Percentiles rank a stretch among this genome's conserved stretches.
phyloP scores from a whole-genome alignment of 768 basidiomycete genomes.

The Trametes cinnabarina region DNA sequence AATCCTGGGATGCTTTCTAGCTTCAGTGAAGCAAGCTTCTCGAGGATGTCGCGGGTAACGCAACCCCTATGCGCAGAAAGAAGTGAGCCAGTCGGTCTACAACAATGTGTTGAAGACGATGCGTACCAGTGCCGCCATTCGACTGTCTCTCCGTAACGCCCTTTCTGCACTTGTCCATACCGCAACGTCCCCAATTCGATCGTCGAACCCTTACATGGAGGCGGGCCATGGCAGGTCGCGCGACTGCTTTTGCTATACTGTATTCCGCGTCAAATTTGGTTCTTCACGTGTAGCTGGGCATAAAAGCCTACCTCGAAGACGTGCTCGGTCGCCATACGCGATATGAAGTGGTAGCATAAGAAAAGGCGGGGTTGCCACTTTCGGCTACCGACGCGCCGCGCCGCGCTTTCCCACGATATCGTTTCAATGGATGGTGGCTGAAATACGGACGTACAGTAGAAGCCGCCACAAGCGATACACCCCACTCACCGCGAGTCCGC shows the following conservation, averaged over 20 bases:
- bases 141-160: slow-evolving; percentile 57
- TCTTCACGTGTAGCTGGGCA: neutral
- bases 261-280: neutral
- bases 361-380: slow-evolving; percentile 7
- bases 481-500: too few relatives aligned
- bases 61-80: slow-evolving; percentile 64
- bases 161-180: slow-evolving; percentile 53
- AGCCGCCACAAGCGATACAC: too few relatives aligned
- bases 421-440: too few relatives aligned
- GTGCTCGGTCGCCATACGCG: slow-evolving; percentile 26
- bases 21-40: slow-evolving; percentile 42
- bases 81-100: neutral
- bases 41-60: slow-evolving; percentile 58
- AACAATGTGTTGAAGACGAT: slow-evolving; percentile 1
- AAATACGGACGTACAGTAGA: too few relatives aligned
- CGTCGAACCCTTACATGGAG: slow-evolving; percentile 53
- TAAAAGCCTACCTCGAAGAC: slow-evolving; percentile 25
- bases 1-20: slow-evolving; percentile 52
- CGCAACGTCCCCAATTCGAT: slow-evolving; percentile 59
- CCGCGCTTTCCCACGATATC: slow-evolving; percentile 11
- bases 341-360: neutral
- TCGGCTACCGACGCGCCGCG: slow-evolving; percentile 18
- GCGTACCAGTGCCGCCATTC: slow-evolving; percentile 77
- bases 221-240: slow-evolving; percentile 65
- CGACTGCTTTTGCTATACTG: slow-evolving; percentile 73